Evolutionary conservation across 495 filamentous ascomycete species (phyloP), one percentile per base, ranked within the genome.

Genomic region (Talaromyces stipitatus): DNA sequence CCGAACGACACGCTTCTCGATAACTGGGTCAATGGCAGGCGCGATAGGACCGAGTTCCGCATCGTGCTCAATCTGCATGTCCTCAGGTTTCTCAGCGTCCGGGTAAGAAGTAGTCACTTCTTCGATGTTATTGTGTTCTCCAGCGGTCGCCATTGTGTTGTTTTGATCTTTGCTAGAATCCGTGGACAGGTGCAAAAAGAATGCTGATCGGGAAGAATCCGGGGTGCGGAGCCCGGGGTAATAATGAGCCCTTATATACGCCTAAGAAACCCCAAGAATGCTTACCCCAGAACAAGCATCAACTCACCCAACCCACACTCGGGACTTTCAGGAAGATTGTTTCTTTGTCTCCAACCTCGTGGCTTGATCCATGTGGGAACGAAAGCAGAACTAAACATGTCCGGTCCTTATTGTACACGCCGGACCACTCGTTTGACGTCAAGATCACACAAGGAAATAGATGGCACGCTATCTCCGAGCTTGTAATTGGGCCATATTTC

Each of bases 1-100:
- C 26, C 79, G 69, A 50, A 84, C 55, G 2, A 87, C 71, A n/a
- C 74, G 66, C 51, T 68, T 76, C 66, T 88, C 85, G 16, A 82
- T 53, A 9, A 65, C 75, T 4, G 82, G 74, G 55, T 83, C 75
- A 52, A 85, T 76, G 14, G 46, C 3, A 28, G 66, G 27, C 22
- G 36, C 8, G 9, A 41, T 16, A 14, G 54, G 54, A 10, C 36
- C 38, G 4, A 28, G 7, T 23, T 55, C 54, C 6, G 26, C 36
- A 55, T 55, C 54, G 36, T 30, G 22, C 22, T 55, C 54, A 28
- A 45, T 3, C 8, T 55, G 36, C 11, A 43, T 7, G 33, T 55
- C 54, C 4, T 27, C 28, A 6, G 54, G 54, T 45, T 55, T 55
- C 2, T 38, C 36, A 3, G 18, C 23, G 6, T 41, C 36, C 1